Conservation (phyloP, 2,329 filamentous ascomycete species). For the Colletotrichum tofieldiae region DNA sequence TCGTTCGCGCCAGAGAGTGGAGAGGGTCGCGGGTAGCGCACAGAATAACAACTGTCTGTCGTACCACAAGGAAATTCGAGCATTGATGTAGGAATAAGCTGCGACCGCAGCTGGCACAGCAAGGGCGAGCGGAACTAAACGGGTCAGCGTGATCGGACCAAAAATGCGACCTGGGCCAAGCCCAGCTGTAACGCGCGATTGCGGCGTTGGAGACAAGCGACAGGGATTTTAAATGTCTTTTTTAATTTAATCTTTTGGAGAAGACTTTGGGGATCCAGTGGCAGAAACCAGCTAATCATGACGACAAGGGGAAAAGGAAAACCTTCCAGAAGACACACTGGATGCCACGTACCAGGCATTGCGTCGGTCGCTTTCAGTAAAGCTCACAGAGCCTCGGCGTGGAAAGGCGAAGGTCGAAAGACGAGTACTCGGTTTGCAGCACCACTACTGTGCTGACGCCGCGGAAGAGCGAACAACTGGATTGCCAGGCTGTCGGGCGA, state of each 20-base stretch:
- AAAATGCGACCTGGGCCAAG: not conserved
- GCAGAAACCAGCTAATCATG: not conserved
- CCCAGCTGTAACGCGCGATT: conserved; percentile 5
- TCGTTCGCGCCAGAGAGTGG: conserved; percentile 64
- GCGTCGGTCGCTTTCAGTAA: not conserved
- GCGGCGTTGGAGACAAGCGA: conserved; percentile 3
- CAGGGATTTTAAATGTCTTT: not conserved
- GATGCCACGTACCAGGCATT: conserved; percentile 37
- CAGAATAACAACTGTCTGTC: conserved; percentile 75
- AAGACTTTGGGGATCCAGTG: not conserved
- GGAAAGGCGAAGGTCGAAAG: not conserved
- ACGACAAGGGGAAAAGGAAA: not conserved
- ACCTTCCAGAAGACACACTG: too few species aligned
- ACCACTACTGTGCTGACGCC: not conserved
- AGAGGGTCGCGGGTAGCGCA: conserved; percentile 62
- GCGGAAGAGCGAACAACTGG: not conserved
- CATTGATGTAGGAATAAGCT: conserved; percentile 84
- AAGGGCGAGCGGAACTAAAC: conserved; percentile 66
- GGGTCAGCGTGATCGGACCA: conserved; percentile 27
- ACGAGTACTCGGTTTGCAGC: not conserved
- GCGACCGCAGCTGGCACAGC: conserved; percentile 76
- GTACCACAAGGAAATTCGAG: conserved; percentile 76
- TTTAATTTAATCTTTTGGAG: not conserved
- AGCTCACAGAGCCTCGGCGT: not conserved
- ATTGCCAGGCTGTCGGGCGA: not conserved